Conservation (phyloP, 2,329 filamentous ascomycete species). For the Penicillium sp. region DNA sequence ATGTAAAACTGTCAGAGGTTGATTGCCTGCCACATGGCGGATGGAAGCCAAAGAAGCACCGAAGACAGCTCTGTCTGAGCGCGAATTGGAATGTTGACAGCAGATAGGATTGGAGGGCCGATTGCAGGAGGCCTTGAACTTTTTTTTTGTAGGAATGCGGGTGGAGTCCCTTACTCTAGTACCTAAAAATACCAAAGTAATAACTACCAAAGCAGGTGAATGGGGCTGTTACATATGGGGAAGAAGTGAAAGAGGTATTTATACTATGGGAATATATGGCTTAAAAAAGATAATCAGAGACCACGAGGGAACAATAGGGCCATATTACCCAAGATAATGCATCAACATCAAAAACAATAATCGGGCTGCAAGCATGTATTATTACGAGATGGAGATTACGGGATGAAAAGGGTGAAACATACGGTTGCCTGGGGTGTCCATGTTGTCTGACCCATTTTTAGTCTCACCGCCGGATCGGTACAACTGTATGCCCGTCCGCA, state of each 20-base stretch:
- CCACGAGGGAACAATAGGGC: not conserved
- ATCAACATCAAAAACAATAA: not conserved
- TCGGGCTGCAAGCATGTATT: not conserved
- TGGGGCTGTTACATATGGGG: constrained; percentile 6
- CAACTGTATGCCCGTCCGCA: constrained; percentile 2
- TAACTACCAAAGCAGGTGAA: constrained; percentile 5
- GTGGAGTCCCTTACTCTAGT: constrained; percentile 18
- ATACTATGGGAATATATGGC: not conserved
- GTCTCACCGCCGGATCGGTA: constrained; percentile 4
- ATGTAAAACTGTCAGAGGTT: constrained; percentile 24
- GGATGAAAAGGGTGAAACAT: not conserved
- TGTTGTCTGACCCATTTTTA: not conserved
- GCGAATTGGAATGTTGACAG: constrained; percentile 17
- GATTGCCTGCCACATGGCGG: constrained; percentile 25
- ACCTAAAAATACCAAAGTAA: constrained; percentile 24
- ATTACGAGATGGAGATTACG: not conserved
- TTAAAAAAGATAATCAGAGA: not conserved
- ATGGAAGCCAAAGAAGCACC: constrained; percentile 18
- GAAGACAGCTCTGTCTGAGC: constrained; percentile 13
- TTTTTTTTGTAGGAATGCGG: constrained; percentile 23
- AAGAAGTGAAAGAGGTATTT: not conserved
- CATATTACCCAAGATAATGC: not conserved
- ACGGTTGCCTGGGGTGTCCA: constrained; percentile 3
- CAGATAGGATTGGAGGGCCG: constrained; percentile 10
- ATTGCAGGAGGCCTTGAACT: constrained; percentile 16